Evolutionary conservation across 148 eudicot genomes (phyloP), one percentile per base, ranked within the genome.

Genomic region (Oxyria digyna): DNA sequence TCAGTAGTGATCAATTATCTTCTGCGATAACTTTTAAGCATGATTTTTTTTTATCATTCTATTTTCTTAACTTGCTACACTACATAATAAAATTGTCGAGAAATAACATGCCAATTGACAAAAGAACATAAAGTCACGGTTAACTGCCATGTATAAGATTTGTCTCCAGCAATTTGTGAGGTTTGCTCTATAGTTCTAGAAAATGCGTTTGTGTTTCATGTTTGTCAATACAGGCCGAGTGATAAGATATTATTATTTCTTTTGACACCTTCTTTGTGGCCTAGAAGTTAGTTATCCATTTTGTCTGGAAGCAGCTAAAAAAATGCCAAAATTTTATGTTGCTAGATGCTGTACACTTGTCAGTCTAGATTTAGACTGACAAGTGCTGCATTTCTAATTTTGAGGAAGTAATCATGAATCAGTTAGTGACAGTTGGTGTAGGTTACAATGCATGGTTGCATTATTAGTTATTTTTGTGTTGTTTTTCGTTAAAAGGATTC

Each of bases 1-100:
- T 81, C 59, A 76, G 82, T 63, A 26, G 37, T 27, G 68, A 52
- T 11, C 31, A 52, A 3, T 52, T 52, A 29, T 52, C 62, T 52
- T 12, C 20, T 46, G 62, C 62, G 24, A 52, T 24, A 8, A 52
- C n/a, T 8, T 52, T 21, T 52, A 24, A 21, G 62, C 62, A 24
- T 10, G 23, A 35, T 52, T 6, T 1, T 5, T 20, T 50, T 21
- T 52, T 24, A 52, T 9, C 11, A 15, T 8, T 52, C 31, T 52
- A 9, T 24, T 21, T 52, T 0, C 10, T 52, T 23, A 8, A 49
- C 21, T n/a, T 49, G 55, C 21, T 49, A 21, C 12, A 49, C 21
- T 26, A 18, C 21, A n/a, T 20, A 24, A 49, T 49, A 49, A 18
- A 20, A 6, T 1, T 6, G 4, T 17, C 10, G 45, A 42, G 15